Conservation (phyloP, 176 grass and related monocot species). For the Eremochloa ophiuroides region DNA sequence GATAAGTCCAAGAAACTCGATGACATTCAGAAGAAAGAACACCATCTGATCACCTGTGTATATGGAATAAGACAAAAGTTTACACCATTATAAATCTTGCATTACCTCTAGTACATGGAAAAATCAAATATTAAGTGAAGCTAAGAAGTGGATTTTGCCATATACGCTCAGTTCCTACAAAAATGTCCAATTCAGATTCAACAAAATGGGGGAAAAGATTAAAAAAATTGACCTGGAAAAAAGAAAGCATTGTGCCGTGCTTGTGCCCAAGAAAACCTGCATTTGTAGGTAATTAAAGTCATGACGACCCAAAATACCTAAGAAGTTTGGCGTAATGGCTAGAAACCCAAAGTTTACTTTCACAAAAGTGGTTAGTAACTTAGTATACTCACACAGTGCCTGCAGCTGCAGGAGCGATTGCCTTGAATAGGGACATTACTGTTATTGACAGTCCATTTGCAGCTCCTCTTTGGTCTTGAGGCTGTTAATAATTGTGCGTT, state of each 20-base stretch:
- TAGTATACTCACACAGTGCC: constrained; percentile 51
- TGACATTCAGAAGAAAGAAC: constrained; percentile 55
- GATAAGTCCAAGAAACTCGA: constrained; percentile 53
- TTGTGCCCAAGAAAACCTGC: constrained; percentile 88
- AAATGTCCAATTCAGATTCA: too few relatives aligned
- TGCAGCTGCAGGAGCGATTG: constrained; percentile 50
- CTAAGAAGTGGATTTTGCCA: neutral
- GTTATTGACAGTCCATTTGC: constrained; percentile 64
- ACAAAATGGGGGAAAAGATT: too few relatives aligned
- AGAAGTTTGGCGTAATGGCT: too few relatives aligned
- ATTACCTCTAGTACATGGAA: neutral
- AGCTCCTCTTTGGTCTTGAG: constrained; percentile 64
- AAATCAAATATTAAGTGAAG: too few relatives aligned
- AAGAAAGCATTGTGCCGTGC: constrained; percentile 54
- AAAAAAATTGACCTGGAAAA: constrained; percentile 45
- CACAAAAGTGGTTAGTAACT: neutral
- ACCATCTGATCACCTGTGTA: constrained; percentile 67
- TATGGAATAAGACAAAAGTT: neutral
- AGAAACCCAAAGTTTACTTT: neutral
- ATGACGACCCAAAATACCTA: neutral
- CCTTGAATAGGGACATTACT: constrained; percentile 55
- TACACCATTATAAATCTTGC: neutral
- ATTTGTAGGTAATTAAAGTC: constrained; percentile 1
- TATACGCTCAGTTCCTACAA: too few relatives aligned
- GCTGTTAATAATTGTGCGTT: constrained; percentile 5